Evolutionary conservation across 192 early-diverging fungal genomes (phyloP).

Genomic region (Borealophlyctis nickersoniae): DNA sequence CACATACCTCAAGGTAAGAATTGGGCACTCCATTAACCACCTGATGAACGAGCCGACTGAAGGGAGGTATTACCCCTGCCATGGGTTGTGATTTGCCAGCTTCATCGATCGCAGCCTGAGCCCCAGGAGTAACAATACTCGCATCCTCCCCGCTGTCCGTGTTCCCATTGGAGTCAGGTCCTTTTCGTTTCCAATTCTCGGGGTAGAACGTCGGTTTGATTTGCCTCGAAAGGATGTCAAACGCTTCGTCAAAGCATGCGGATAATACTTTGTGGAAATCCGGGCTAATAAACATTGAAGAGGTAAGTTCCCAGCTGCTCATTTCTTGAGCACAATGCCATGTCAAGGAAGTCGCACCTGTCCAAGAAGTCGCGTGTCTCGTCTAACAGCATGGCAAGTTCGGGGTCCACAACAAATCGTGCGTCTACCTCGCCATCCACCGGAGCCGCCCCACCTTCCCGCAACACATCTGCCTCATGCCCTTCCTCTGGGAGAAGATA

Average conservation of each 20-base stretch:
- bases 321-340: conserved; percentile 13
- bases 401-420: conserved; percentile 51
- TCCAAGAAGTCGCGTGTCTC: conserved; percentile 89
- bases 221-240: conserved; percentile 31
- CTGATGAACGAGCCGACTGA: conserved; percentile 32
- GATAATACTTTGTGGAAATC: conserved; percentile 34
- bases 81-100: conserved; percentile 60
- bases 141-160: neutral
- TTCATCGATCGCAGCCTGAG: conserved; percentile 3
- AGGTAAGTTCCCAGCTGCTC: conserved; percentile 22
- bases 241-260: conserved; percentile 35
- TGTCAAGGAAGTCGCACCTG: conserved; percentile 38
- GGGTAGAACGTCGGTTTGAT: conserved; percentile 27
- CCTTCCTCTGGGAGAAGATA: conserved; percentile 63
- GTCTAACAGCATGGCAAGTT: conserved; percentile 72
- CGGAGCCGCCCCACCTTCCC: conserved; percentile 47
- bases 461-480: conserved; percentile 61
- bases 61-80: conserved; percentile 36
- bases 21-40: conserved; percentile 42
- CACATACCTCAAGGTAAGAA: conserved; percentile 37
- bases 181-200: neutral
- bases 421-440: conserved; percentile 20
- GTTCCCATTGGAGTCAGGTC: neutral
- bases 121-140: neutral
- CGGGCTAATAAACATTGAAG: conserved; percentile 15